Evolutionary conservation across 2,329 filamentous ascomycete species (phyloP), one percentile per base, ranked within the genome.

Genomic region (Colletotrichum orbiculare): DNA sequence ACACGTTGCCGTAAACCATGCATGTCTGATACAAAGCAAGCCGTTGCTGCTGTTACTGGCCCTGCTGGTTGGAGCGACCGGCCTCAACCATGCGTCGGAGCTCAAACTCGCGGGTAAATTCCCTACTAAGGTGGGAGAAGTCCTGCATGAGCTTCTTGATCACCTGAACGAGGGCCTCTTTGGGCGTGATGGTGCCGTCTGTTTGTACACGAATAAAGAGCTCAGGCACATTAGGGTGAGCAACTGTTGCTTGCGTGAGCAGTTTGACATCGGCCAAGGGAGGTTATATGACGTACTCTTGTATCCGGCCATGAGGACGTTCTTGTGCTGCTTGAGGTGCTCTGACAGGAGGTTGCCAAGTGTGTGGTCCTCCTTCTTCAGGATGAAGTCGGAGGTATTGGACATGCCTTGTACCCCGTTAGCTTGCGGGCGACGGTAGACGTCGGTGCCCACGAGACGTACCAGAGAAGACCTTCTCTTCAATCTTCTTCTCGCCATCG

Each of bases 321-420:
- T 90, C 15, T 89, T 87, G 73, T 93, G 91, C 76, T 92, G 89
- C 81, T 96, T 89, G 62, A 99, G 90, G 73, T 95, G 92, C 73
- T 93, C 90, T 52, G 91, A 87, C 61, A 99, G 86, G 60, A 99
- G 85, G 78, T 99, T 97, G 72, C 91, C 96, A 34, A 99, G 87
- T 1, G 95, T 97, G 80, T 97, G 95, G 73, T 99, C 96, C 78
- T 99, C 96, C 79, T 97, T 98, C 80, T 93, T 93, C 80, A 99
- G 89, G 64, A 93, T 89, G 82, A 99, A 99, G 79, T 97, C 92
- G 9, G 93, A 92, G n/a, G 92, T 94, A 76, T 97, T 97, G 25
- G 95, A 93, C 76, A 97, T 94, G 74, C 93, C 94, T 96, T 34
- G 25, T 8, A n/a, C 33, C 15, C 17, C 12, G 39, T 45, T 41